A percentile compares a stretch with the other conserved stretches of the same genome.
Conservation (phyloP, 176 grass and related monocot species). For the Carex cristatella region DNA sequence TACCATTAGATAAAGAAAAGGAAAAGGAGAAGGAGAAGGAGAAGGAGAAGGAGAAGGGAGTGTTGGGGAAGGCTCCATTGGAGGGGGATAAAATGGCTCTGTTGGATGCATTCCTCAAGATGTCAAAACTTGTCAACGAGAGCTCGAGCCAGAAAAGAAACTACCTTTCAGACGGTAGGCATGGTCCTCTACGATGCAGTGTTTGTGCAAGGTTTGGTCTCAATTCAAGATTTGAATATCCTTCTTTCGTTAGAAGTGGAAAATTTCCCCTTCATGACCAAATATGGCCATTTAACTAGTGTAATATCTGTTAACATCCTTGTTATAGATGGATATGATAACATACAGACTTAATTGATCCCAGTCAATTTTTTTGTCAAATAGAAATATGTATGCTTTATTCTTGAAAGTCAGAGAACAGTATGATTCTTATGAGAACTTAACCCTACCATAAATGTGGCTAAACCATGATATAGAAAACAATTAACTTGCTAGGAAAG, state of each 20-base stretch:
- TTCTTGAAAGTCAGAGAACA: neutral
- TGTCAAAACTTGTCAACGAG: slow-evolving; percentile 65
- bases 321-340: neutral
- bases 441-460: neutral
- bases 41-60: slow-evolving; percentile 41
- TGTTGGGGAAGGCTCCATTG: neutral
- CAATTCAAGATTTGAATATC: neutral
- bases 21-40: slow-evolving; percentile 46
- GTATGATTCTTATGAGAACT: neutral
- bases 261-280: neutral
- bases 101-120: slow-evolving; percentile 74
- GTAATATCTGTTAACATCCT: neutral
- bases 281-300: neutral
- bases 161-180: slow-evolving; percentile 60
- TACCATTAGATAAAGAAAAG: slow-evolving; percentile 1
- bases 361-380: neutral
- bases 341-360: neutral
- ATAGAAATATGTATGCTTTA: neutral
- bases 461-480: neutral
- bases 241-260: neutral
- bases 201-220: slow-evolving; percentile 68
- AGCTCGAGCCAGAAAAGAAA: slow-evolving; percentile 49
- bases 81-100: slow-evolving; percentile 44
- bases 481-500: neutral
- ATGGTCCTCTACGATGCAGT: slow-evolving; percentile 50